Conservation (phyloP, 345 rosid genomes). For the Leavenworthia alabamica region DNA sequence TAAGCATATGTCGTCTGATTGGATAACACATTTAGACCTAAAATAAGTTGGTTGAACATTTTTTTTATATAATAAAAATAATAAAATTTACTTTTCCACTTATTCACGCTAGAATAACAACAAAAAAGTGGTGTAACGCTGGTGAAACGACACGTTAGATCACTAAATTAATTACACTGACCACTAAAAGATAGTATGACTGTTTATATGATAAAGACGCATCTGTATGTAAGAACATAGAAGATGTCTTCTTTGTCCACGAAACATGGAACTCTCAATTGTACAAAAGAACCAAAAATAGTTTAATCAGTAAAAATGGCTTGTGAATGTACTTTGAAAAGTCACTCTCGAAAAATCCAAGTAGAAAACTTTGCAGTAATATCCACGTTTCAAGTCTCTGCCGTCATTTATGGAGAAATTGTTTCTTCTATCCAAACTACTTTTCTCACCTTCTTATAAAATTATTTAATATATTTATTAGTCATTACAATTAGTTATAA, state of each 20-base stretch:
- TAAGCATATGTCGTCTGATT: not conserved
- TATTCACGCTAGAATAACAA: no score
- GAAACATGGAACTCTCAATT: not conserved
- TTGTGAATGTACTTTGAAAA: slow-evolving; percentile 5
- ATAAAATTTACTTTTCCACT: no score
- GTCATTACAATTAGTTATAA: not conserved
- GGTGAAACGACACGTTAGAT: slow-evolving; percentile 9
- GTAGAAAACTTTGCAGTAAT: not conserved
- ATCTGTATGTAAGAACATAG: not conserved
- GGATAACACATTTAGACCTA: no score
- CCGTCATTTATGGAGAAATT: slow-evolving; percentile 8
- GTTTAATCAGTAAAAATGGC: not conserved
- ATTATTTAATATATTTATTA: not conserved
- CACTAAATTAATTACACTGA: not conserved
- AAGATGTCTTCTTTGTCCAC: not conserved
- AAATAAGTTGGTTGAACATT: no score
- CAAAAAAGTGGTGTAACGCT: not conserved
- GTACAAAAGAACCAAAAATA: not conserved
- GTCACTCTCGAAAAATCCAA: not conserved
- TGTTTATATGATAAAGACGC: not conserved
- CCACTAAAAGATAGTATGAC: not conserved
- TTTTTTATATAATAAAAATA: no score
- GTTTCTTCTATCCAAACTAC: not conserved
- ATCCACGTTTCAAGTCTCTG: not conserved
- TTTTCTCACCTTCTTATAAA: not conserved